Conservation (phyloP, 2,329 filamentous ascomycete genomes). For the Botrytis porri region DNA sequence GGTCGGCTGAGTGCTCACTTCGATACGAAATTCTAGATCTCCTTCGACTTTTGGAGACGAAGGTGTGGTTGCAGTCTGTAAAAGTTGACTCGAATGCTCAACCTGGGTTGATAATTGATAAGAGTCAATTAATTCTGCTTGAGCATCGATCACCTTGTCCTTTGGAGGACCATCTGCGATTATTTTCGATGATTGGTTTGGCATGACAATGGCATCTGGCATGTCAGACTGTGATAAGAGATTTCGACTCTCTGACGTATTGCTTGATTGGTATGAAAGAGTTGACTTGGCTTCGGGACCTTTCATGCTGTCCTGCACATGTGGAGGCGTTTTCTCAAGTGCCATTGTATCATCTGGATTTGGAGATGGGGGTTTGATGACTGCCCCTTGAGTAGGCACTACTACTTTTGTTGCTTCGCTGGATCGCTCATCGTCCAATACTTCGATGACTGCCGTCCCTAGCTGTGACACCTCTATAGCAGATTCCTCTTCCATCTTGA, state of each 20-base stretch:
- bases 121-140: not conserved
- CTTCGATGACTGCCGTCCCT: not conserved
- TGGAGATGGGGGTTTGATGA: not conserved
- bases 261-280: not conserved
- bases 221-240: not conserved
- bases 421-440: not conserved
- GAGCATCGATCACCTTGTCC: not conserved
- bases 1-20: not conserved
- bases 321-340: not conserved
- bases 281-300: not conserved
- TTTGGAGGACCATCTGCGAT: not conserved
- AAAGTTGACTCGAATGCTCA: not conserved
- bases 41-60: not conserved
- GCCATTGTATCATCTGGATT: not conserved
- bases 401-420: not conserved
- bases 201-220: not conserved
- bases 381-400: not conserved
- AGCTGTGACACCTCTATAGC: not conserved
- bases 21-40: not conserved
- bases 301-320: not conserved
- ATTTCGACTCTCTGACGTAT: not conserved
- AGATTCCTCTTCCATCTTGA: conserved; percentile 12
- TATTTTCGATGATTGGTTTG: not conserved
- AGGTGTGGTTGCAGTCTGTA: not conserved
- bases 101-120: not conserved